Percentiles rank a stretch among this genome's conserved stretches.
Conservation (phyloP, 2,329 filamentous ascomycete genomes). For the Claviceps humidiphila region DNA sequence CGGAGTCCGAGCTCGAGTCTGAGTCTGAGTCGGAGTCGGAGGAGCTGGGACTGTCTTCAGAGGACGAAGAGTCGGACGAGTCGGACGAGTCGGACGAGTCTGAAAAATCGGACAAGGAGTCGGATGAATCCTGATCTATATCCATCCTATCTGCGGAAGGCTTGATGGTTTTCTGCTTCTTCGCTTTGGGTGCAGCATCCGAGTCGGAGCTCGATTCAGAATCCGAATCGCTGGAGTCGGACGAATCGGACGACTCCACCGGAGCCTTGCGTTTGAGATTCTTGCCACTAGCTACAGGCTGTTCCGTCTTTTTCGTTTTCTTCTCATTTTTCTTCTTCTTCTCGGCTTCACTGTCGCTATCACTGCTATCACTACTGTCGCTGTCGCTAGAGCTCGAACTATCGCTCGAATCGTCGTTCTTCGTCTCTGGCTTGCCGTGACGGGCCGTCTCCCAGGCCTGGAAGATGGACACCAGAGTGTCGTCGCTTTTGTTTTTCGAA, state of each 20-base stretch:
- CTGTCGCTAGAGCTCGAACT: constrained; percentile 17
- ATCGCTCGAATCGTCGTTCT: constrained; percentile 17
- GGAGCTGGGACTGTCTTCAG: constrained; percentile 8
- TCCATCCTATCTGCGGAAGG: constrained; percentile 7
- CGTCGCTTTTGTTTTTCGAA: constrained; percentile 10
- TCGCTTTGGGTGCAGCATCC: constrained; percentile 34
- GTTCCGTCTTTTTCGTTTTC: constrained; percentile 11
- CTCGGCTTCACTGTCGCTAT: constrained; percentile 14
- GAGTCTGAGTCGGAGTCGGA: constrained; percentile 11
- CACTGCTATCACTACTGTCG: constrained; percentile 12
- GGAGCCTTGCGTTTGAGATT: constrained; percentile 29
- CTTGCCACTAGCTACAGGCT: constrained; percentile 11
- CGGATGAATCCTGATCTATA: constrained; percentile 15
- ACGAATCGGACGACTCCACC: constrained; percentile 14
- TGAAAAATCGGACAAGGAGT: constrained; percentile 10
- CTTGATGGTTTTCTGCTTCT: constrained; percentile 35
- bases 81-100: constrained; percentile 13
- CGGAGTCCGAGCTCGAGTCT: constrained; percentile 7
- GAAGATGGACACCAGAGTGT: constrained; percentile 37
- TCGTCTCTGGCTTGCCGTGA: constrained; percentile 11
- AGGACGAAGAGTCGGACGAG: constrained; percentile 10
- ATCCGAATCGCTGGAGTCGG: constrained; percentile 19
- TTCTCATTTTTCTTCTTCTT: constrained; percentile 7
- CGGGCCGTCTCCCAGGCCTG: constrained; percentile 32
- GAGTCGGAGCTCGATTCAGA: constrained; percentile 29